A percentile compares a stretch with the other conserved stretches of the same genome.
phyloP scores from a whole-genome alignment of 2,329 filamentous ascomycete species.

The Colletotrichum phormii region DNA sequence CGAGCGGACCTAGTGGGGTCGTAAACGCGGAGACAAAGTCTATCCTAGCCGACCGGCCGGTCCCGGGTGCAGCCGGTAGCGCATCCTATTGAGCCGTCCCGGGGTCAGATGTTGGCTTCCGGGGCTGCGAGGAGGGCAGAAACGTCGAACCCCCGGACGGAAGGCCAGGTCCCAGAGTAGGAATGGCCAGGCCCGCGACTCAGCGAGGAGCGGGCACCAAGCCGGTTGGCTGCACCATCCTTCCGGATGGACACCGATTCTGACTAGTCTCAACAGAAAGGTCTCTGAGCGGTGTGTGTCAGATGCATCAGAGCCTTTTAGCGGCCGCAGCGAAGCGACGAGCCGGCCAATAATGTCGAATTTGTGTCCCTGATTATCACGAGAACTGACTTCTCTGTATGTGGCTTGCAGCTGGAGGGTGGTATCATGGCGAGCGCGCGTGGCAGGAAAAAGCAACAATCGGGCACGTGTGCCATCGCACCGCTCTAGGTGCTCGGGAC shows the following conservation, averaged over 20 bases:
- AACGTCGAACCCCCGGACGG: not conserved
- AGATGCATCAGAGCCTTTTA: slow-evolving; percentile 33
- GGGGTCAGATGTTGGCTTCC: not conserved
- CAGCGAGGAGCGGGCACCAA: slow-evolving; percentile 1
- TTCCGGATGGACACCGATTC: slow-evolving; percentile 2
- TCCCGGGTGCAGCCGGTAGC: slow-evolving; percentile 11
- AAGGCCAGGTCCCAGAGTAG: not conserved
- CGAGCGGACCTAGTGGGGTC: not conserved
- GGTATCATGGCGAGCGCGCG: slow-evolving; percentile 20
- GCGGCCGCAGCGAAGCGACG: slow-evolving; percentile 23
- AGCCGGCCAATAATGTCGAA: slow-evolving; percentile 7
- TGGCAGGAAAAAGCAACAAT: slow-evolving; percentile 26
- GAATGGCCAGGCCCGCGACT: slow-evolving; percentile 2
- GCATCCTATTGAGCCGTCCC: not conserved
- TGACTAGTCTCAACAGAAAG: slow-evolving; percentile 35
- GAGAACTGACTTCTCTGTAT: slow-evolving; percentile 29
- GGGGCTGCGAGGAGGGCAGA: not conserved
- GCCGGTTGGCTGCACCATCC: slow-evolving; percentile 14
- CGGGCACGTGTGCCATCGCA: slow-evolving; percentile 25
- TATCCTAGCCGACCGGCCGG: not conserved
- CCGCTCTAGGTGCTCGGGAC: slow-evolving; percentile 4
- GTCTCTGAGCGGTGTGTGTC: slow-evolving; percentile 36
- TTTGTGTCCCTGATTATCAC: slow-evolving; percentile 13
- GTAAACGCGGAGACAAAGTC: not conserved
- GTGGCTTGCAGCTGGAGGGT: slow-evolving; percentile 36